Conservation (phyloP, 2,329 filamentous ascomycete genomes). For the Gaeumannomyces tritici region DNA sequence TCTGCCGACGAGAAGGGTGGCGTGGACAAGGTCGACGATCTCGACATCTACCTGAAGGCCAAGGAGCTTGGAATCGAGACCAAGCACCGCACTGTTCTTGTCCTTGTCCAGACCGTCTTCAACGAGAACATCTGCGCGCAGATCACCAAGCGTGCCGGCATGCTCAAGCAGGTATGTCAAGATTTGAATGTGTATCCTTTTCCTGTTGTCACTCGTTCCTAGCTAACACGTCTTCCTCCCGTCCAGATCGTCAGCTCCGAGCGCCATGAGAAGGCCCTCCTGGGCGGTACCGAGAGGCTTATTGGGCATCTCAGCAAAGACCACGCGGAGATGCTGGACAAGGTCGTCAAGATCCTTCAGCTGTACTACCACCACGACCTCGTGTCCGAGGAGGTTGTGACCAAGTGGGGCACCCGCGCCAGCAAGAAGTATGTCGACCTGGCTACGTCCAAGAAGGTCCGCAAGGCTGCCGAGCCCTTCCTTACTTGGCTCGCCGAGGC, state of each 20-base stretch:
- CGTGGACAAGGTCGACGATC: slow-evolving; percentile 71
- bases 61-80: slow-evolving; percentile 89
- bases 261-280: slow-evolving; percentile 87
- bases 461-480: slow-evolving; percentile 90
- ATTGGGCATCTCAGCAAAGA: slow-evolving; percentile 63
- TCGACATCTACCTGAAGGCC: slow-evolving; percentile 92
- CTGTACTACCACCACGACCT: slow-evolving; percentile 88
- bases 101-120: slow-evolving; percentile 90
- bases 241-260: slow-evolving; percentile 72
- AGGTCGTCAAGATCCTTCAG: slow-evolving; percentile 80
- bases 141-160: slow-evolving; percentile 70
- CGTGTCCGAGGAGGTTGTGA: slow-evolving; percentile 77
- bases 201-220: background rate
- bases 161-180: slow-evolving; percentile 73
- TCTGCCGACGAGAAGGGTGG: slow-evolving; percentile 63
- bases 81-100: slow-evolving; percentile 89
- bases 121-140: slow-evolving; percentile 82
- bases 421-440: slow-evolving; percentile 98
- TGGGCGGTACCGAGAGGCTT: slow-evolving; percentile 91
- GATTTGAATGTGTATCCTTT: background rate
- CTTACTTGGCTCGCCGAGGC: slow-evolving; percentile 88
- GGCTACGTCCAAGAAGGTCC: slow-evolving; percentile 83
- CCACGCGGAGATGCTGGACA: slow-evolving; percentile 63
- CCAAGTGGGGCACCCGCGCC: slow-evolving; percentile 86
- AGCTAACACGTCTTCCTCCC: slow-evolving; percentile 18